A percentile compares a stretch with the other conserved stretches of the same genome.
Evolutionary conservation across 305 asterid species (phyloP).

Genomic region (Fraxinus sp.): DNA sequence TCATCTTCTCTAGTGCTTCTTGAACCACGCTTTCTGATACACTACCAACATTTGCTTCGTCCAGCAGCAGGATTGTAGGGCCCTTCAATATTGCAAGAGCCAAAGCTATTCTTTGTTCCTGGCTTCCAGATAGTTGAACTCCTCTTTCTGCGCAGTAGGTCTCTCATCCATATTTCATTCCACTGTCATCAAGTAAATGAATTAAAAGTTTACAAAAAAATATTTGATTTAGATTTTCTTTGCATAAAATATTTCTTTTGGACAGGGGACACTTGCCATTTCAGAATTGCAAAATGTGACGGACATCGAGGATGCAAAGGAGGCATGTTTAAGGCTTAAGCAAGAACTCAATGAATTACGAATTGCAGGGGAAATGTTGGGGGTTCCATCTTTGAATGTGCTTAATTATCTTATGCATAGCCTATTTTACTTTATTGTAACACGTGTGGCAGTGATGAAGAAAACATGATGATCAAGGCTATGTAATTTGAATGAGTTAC

Average conservation of each 20-base stretch:
- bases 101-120: constrained; percentile 64
- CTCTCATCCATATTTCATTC: constrained; percentile 73
- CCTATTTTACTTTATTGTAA: too few relatives aligned
- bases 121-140: constrained; percentile 72
- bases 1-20: constrained; percentile 74
- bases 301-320: too few relatives aligned
- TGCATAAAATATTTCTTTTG: constrained; percentile 7
- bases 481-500: too few relatives aligned
- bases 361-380: too few relatives aligned
- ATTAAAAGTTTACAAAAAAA: neutral
- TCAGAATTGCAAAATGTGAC: too few relatives aligned
- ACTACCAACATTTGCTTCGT: constrained; percentile 78
- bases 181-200: constrained; percentile 39
- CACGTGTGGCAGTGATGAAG: too few relatives aligned
- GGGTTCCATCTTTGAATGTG: too few relatives aligned
- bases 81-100: constrained; percentile 79
- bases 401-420: too few relatives aligned
- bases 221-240: neutral
- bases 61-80: constrained; percentile 59
- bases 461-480: too few relatives aligned
- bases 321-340: too few relatives aligned
- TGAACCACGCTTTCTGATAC: constrained; percentile 74
- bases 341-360: too few relatives aligned
- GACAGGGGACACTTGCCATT: neutral
- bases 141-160: constrained; percentile 78